Conservation (phyloP, 257 asterid species). For the Przewalskia tangutica region DNA sequence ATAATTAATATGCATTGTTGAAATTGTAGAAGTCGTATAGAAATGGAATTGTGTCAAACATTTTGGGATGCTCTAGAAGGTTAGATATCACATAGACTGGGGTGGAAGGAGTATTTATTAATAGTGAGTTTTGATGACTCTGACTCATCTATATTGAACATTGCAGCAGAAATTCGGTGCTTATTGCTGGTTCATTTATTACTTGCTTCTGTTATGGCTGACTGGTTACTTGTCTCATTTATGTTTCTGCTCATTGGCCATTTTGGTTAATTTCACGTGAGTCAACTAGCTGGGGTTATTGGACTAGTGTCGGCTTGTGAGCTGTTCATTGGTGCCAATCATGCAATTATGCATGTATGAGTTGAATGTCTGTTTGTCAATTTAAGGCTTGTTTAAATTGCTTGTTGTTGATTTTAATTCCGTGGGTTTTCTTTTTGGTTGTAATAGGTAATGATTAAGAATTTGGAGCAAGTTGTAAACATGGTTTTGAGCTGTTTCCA, state of each 20-base stretch:
- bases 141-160: background rate
- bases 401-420: background rate
- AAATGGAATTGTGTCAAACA: background rate
- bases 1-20: background rate
- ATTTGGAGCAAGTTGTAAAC: conserved; percentile 74
- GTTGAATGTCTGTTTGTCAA: background rate
- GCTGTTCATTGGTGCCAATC: background rate
- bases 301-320: background rate
- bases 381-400: background rate
- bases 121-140: background rate
- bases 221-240: background rate
- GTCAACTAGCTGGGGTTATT: background rate
- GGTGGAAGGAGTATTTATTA: background rate
- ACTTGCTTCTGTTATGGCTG: background rate
- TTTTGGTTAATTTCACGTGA: background rate
- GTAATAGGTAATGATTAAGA: conserved; percentile 76
- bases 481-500: conserved; percentile 95
- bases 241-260: background rate
- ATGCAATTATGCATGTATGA: background rate
- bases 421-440: background rate
- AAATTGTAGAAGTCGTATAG: background rate
- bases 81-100: background rate
- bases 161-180: background rate
- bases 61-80: background rate
- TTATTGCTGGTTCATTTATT: background rate